These are phyloP conservation scores for Calophaca sinica DNA, from an alignment of 306 rosid genomes.

Conservation along the genomic window DNA sequence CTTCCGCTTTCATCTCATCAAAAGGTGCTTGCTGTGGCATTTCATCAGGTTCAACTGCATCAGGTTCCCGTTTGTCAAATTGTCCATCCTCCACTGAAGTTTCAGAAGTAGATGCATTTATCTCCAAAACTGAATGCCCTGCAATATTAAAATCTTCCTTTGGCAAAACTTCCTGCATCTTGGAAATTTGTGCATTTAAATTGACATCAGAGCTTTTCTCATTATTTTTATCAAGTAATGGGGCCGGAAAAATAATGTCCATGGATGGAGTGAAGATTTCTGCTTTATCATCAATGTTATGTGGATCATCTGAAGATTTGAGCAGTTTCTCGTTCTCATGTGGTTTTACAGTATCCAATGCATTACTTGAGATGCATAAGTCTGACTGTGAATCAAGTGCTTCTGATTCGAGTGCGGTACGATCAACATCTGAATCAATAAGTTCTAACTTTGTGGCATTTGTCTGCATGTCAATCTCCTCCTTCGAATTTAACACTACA, in stretches of 20 bases:
- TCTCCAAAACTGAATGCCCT: slow-evolving; percentile 36
- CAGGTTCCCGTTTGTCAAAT: slow-evolving; percentile 44
- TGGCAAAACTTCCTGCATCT: slow-evolving; percentile 37
- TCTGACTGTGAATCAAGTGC: slow-evolving; percentile 38
- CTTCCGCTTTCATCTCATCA: slow-evolving; percentile 38
- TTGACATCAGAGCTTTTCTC: slow-evolving; percentile 41
- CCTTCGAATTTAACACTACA: slow-evolving; percentile 37
- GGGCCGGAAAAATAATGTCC: slow-evolving; percentile 41
- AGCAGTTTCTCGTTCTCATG: slow-evolving; percentile 35
- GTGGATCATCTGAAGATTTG: slow-evolving; percentile 37
- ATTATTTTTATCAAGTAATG: slow-evolving; percentile 33
- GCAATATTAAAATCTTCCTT: slow-evolving; percentile 48
- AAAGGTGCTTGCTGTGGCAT: slow-evolving; percentile 45
- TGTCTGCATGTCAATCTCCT: slow-evolving; percentile 37
- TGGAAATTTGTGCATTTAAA: slow-evolving; percentile 40
- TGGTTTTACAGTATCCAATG: slow-evolving; percentile 41
- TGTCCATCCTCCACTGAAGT: slow-evolving; percentile 41
- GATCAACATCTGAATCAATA: slow-evolving; percentile 36
- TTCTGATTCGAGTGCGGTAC: slow-evolving; percentile 41
- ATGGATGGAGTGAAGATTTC: slow-evolving; percentile 39
- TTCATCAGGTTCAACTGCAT: slow-evolving; percentile 42
- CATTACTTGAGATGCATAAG: slow-evolving; percentile 31
- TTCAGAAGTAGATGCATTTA: slow-evolving; percentile 41
- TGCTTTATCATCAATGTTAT: slow-evolving; percentile 42
- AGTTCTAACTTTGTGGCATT: slow-evolving; percentile 40